These are phyloP conservation scores for Syzygium grande DNA, from an alignment of 345 rosid species.

Conservation along the genomic window DNA sequence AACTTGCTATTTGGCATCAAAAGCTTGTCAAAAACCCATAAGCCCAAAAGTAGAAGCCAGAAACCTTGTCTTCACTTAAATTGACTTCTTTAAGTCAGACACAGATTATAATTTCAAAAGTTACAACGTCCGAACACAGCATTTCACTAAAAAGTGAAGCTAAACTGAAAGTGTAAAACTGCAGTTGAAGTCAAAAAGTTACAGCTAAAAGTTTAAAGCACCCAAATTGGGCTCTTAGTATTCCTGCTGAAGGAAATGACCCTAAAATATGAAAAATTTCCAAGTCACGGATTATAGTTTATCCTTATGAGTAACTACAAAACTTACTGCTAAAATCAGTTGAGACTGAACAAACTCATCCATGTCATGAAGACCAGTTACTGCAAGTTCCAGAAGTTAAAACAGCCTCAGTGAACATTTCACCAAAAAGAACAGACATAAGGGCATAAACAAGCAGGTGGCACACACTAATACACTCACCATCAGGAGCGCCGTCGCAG, in stretches of 20 bases:
- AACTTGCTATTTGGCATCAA: not conserved
- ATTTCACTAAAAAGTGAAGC: not conserved
- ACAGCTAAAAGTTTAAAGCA: not conserved
- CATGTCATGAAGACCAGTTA: constrained; percentile 98
- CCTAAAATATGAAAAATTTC: not conserved
- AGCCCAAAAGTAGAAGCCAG: not conserved
- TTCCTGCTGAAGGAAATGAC: not conserved
- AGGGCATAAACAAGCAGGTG: not conserved
- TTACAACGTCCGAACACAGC: not conserved
- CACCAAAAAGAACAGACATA: not conserved
- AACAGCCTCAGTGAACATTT: not conserved
- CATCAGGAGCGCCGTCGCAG: constrained; percentile 98
- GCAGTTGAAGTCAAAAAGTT: not conserved
- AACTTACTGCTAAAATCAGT: constrained; percentile 83
- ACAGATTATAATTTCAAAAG: not conserved
- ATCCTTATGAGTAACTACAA: not conserved
- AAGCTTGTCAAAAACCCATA: not conserved
- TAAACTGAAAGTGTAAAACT: too few relatives aligned
- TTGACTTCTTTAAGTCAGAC: not conserved
- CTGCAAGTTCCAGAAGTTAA: constrained; percentile 33
- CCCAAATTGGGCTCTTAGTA: not conserved
- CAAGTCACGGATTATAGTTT: not conserved
- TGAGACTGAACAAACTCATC: constrained; percentile 98
- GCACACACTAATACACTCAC: constrained; percentile 21
- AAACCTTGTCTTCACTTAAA: not conserved